Conservation (phyloP, 495 filamentous ascomycete species). For the Clohesyomyces aquaticus region DNA sequence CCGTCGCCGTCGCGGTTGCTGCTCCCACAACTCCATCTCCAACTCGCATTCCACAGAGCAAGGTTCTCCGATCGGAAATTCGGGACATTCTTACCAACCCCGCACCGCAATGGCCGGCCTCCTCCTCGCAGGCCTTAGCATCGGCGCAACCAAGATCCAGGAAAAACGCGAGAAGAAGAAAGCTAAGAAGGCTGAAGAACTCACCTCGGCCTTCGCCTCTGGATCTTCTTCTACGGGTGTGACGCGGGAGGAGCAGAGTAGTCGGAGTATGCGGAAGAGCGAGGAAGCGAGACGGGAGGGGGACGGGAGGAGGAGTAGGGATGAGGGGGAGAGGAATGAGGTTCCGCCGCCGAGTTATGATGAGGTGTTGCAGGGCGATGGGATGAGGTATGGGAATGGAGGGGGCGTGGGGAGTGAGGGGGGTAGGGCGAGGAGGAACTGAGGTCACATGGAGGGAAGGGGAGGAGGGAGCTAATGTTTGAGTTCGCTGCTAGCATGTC, state of each 20-base stretch:
- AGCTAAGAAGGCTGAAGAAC: constrained; percentile 9
- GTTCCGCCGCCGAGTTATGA: background rate
- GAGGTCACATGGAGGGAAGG: too few relatives aligned
- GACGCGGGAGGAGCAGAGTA: background rate
- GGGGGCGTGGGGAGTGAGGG: too few relatives aligned
- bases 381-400: background rate
- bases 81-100: too few relatives aligned
- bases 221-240: too few relatives aligned
- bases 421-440: too few relatives aligned
- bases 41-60: too few relatives aligned
- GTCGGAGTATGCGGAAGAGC: background rate
- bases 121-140: constrained; percentile 5
- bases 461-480: too few relatives aligned
- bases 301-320: background rate
- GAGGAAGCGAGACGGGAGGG: background rate
- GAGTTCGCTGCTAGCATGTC: too few relatives aligned
- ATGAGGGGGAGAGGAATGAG: background rate
- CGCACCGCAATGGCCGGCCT: constrained; percentile 20
- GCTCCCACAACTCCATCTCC: background rate
- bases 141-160: constrained; percentile 21
- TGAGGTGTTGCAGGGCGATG: background rate
- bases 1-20: background rate
- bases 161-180: constrained; percentile 19
- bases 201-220: too few relatives aligned
- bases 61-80: too few relatives aligned